Evolutionary conservation across 208 protist genomes (phyloP).

Genomic region (Angomonas deanei): DNA sequence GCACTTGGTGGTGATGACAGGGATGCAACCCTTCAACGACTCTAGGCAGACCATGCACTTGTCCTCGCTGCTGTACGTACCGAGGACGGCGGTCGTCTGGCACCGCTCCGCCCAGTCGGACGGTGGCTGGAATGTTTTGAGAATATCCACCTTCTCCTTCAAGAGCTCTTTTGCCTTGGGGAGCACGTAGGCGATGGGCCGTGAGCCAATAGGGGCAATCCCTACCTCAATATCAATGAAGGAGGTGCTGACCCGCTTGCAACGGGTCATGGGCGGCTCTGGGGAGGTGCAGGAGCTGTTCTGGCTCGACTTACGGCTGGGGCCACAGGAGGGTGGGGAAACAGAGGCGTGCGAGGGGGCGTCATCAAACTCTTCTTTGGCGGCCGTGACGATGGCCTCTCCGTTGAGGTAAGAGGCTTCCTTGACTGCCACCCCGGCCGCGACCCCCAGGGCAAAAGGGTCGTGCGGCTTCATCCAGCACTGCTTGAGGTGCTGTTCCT

Average conservation of each 20-base stretch:
- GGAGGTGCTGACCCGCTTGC: background rate
- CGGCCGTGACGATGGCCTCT: background rate
- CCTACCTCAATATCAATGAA: slow-evolving; percentile 9
- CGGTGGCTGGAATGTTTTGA: slow-evolving; percentile 2
- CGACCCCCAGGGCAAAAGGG: slow-evolving; percentile 26
- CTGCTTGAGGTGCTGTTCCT: slow-evolving; percentile 12
- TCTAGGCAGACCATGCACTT: slow-evolving; percentile 50
- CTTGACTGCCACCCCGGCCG: slow-evolving; percentile 23
- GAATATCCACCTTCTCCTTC: too few species aligned
- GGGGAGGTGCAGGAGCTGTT: background rate
- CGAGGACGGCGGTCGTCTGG: background rate
- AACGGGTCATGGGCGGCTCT: slow-evolving; percentile 11
- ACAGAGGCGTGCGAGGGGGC: background rate
- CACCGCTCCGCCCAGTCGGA: background rate
- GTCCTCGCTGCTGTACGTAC: slow-evolving; percentile 8
- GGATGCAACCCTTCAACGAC: slow-evolving; percentile 19
- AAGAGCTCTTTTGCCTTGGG: background rate
- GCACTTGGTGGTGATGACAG: slow-evolving; percentile 48
- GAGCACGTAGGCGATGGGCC: slow-evolving; percentile 47
- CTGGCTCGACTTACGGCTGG: slow-evolving; percentile 4
- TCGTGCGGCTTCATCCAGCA: slow-evolving; percentile 16
- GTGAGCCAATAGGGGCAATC: slow-evolving; percentile 42
- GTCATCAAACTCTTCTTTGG: background rate
- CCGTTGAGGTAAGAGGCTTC: background rate
- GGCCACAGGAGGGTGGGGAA: slow-evolving; percentile 8